phyloP scores from a whole-genome alignment of 768 basidiomycete genomes.

The Xerocomellus dryophilus region DNA sequence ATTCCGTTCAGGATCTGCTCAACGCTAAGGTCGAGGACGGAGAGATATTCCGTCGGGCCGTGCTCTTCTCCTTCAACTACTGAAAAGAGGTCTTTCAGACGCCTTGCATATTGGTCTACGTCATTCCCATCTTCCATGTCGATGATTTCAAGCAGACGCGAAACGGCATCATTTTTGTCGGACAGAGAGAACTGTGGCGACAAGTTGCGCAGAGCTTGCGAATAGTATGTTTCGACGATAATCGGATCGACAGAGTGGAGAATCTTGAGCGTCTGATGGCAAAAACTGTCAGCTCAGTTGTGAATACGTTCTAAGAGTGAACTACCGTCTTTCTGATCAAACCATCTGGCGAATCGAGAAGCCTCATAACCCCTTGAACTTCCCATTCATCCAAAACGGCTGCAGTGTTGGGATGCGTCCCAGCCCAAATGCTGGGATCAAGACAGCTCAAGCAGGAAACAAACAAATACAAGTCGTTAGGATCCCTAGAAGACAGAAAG shows the following conservation, averaged over 20 bases:
- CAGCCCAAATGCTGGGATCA: constrained; percentile 65
- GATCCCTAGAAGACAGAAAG: constrained; percentile 53
- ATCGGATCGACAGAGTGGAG: constrained; percentile 54
- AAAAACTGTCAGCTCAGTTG: constrained; percentile 3
- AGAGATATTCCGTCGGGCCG: constrained; percentile 28
- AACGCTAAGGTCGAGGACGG: constrained; percentile 55
- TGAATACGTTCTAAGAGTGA: neutral
- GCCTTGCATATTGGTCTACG: constrained; percentile 56
- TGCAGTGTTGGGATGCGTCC: constrained; percentile 47
- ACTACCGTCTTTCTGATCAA: constrained; percentile 58
- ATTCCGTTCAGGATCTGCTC: constrained; percentile 52
- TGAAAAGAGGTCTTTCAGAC: constrained; percentile 42
- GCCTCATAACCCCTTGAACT: constrained; percentile 67
- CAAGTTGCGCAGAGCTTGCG: constrained; percentile 40
- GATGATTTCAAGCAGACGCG: constrained; percentile 54
- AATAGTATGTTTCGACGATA: constrained; percentile 57
- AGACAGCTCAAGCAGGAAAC: constrained; percentile 60
- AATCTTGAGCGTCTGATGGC: constrained; percentile 54
- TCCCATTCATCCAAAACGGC: constrained; percentile 67
- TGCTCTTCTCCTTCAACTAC: constrained; percentile 35
- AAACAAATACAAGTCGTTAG: constrained; percentile 65
- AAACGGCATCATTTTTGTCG: constrained; percentile 42
- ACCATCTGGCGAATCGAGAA: constrained; percentile 59
- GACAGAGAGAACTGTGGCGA: constrained; percentile 32
- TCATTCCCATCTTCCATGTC: constrained; percentile 46